Percentiles rank a stretch among this genome's conserved stretches.
Conservation (phyloP, 352 stramenopile genomes). For the Paralagenidium karlingii region DNA sequence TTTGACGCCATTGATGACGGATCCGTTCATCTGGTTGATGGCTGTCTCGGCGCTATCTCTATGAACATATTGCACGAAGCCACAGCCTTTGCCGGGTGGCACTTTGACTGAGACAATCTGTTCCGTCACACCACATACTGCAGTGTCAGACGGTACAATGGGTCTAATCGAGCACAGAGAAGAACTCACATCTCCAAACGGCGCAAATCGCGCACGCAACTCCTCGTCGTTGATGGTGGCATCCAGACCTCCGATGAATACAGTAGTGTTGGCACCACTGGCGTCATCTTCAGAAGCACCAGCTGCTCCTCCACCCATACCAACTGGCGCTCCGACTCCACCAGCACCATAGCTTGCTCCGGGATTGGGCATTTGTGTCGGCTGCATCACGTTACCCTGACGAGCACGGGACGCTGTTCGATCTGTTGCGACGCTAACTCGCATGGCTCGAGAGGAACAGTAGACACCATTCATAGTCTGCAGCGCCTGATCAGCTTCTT, state of each 20-base stretch:
- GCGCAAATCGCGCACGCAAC: slow-evolving; percentile 62
- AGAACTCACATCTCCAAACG: slow-evolving; percentile 57
- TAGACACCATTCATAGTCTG: slow-evolving; percentile 86
- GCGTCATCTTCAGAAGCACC: slow-evolving; percentile 31
- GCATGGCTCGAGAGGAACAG: slow-evolving; percentile 80
- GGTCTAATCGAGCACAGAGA: background rate
- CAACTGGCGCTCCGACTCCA: background rate
- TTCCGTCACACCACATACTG: background rate
- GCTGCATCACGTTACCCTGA: too few species aligned
- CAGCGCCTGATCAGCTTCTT: slow-evolving; percentile 77
- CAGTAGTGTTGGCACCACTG: slow-evolving; percentile 80
- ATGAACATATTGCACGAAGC: slow-evolving; percentile 82
- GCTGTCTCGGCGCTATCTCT: slow-evolving; percentile 76
- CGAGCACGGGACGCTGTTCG: slow-evolving; percentile 34
- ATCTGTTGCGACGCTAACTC: slow-evolving; percentile 83
- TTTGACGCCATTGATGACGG: slow-evolving; percentile 60
- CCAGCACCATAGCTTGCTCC: slow-evolving; percentile 7
- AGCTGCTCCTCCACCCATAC: background rate
- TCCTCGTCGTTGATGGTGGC: slow-evolving; percentile 73
- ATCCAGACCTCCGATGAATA: slow-evolving; percentile 86
- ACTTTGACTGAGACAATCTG: slow-evolving; percentile 76
- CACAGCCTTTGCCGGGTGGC: slow-evolving; percentile 78
- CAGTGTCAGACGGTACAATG: background rate
- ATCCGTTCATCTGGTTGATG: slow-evolving; percentile 84
- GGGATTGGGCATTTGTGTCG: slow-evolving; percentile 2